These are phyloP conservation scores for Tuber indicum DNA, from an alignment of 495 filamentous ascomycete species.

Conservation along the genomic window DNA sequence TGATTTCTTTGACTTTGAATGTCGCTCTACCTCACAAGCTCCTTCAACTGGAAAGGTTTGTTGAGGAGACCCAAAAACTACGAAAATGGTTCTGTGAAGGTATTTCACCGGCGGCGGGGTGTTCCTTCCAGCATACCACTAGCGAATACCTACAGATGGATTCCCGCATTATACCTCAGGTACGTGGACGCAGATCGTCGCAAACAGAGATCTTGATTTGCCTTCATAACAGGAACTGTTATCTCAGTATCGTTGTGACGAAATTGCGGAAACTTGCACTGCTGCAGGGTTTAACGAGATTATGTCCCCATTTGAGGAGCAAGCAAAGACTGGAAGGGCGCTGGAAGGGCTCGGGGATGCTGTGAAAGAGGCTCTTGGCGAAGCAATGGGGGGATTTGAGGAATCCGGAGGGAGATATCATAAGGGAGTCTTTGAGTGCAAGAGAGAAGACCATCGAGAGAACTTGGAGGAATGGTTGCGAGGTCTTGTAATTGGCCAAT, in stretches of 20 bases:
- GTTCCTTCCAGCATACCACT: conserved; percentile 89
- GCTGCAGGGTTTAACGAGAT: conserved; percentile 61
- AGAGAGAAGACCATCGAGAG: conserved; percentile 72
- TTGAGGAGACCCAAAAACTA: conserved; percentile 71
- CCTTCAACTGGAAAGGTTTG: conserved; percentile 84
- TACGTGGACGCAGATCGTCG: conserved; percentile 96
- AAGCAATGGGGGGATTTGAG: conserved; percentile 65
- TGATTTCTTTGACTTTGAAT: conserved; percentile 95
- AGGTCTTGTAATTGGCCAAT: conserved; percentile 75
- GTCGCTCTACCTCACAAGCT: conserved; percentile 93
- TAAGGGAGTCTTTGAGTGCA: conserved; percentile 83
- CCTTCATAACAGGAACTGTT: conserved; percentile 95
- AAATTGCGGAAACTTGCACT: conserved; percentile 59
- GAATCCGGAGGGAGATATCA: no score
- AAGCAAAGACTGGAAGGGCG: conserved; percentile 66
- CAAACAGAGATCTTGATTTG: conserved; percentile 94
- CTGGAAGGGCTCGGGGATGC: conserved; percentile 68
- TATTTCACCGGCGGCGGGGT: conserved; percentile 62
- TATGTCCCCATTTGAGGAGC: conserved; percentile 79
- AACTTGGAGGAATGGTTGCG: conserved; percentile 85
- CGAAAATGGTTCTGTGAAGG: conserved; percentile 75
- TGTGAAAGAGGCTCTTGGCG: conserved; percentile 64
- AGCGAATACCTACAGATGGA: conserved; percentile 90
- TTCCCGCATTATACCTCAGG: conserved; percentile 87
- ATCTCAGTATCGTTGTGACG: conserved; percentile 94